A percentile compares a stretch with the other conserved stretches of the same genome.
Conservation (phyloP, 768 basidiomycete species). For the Tephrocybe sp. region DNA sequence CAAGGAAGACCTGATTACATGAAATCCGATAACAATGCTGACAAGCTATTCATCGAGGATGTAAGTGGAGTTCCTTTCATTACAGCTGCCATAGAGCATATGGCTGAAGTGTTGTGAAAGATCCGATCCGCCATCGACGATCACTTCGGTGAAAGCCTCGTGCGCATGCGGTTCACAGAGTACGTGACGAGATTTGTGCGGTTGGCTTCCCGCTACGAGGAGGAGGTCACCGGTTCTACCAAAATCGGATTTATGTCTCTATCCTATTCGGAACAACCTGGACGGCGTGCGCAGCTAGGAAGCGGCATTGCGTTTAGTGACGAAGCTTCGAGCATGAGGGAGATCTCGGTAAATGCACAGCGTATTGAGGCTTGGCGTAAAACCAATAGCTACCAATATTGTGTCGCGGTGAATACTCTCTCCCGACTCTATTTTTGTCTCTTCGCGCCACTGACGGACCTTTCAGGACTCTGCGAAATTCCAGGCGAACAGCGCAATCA, state of each 20-base stretch:
- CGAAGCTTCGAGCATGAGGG: constrained; percentile 61
- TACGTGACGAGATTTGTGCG: constrained; percentile 87
- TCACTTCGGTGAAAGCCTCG: constrained; percentile 88
- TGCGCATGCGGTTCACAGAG: constrained; percentile 88
- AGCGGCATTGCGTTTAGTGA: constrained; percentile 82
- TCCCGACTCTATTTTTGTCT: background rate
- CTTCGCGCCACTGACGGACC: constrained; percentile 3
- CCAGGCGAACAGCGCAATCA: constrained; percentile 58
- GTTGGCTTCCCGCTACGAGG: constrained; percentile 87
- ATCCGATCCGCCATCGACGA: constrained; percentile 84
- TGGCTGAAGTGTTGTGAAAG: constrained; percentile 37
- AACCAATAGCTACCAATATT: constrained; percentile 79
- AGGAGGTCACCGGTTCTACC: constrained; percentile 78
- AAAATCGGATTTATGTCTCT: constrained; percentile 70
- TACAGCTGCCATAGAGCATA: background rate
- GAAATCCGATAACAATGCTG: constrained; percentile 62
- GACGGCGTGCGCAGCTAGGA: constrained; percentile 58
- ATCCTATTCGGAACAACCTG: constrained; percentile 49
- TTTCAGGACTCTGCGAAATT: constrained; percentile 66
- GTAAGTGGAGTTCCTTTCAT: constrained; percentile 45
- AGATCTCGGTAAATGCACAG: constrained; percentile 73
- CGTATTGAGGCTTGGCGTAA: constrained; percentile 93
- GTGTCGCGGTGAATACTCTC: constrained; percentile 51
- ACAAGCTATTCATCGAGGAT: constrained; percentile 92
- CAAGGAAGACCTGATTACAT: constrained; percentile 58